Evolutionary conservation across 257 asterid genomes (phyloP).

Genomic region (Fraxinus americana): DNA sequence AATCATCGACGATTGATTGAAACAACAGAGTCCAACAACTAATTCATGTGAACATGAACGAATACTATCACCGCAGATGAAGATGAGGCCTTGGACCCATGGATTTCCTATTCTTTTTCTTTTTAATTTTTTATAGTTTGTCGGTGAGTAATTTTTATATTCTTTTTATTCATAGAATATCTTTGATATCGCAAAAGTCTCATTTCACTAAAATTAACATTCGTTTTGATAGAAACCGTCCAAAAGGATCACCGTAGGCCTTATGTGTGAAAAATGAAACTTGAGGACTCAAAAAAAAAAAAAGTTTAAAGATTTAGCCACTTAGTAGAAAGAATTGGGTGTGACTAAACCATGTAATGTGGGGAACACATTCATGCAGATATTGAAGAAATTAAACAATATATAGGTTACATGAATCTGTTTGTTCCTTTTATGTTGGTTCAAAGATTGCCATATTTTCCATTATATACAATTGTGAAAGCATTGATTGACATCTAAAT

Average conservation of each 20-base stretch:
- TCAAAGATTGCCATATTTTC: constrained; percentile 23
- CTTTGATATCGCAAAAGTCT: constrained; percentile 19
- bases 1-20: no score
- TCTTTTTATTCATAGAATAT: background rate
- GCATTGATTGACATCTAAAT: constrained; percentile 26
- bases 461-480: constrained; percentile 33
- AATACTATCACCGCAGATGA: no score
- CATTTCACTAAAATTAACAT: background rate
- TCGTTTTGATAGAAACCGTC: background rate
- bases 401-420: constrained; percentile 27
- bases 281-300: background rate
- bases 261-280: background rate
- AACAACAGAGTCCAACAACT: no score
- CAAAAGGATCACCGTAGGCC: background rate
- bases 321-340: constrained; percentile 32
- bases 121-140: constrained; percentile 10
- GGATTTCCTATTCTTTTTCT: background rate
- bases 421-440: constrained; percentile 27
- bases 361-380: constrained; percentile 72
- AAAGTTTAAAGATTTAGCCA: constrained; percentile 8
- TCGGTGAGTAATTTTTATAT: no score
- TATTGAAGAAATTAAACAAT: constrained; percentile 40
- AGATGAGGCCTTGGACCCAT: no score
- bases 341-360: constrained; percentile 45
- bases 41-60: no score